Percentiles rank a stretch among this genome's conserved stretches.
Conservation (phyloP, 2,329 filamentous ascomycete genomes). For the Triangularia verruculosa region DNA sequence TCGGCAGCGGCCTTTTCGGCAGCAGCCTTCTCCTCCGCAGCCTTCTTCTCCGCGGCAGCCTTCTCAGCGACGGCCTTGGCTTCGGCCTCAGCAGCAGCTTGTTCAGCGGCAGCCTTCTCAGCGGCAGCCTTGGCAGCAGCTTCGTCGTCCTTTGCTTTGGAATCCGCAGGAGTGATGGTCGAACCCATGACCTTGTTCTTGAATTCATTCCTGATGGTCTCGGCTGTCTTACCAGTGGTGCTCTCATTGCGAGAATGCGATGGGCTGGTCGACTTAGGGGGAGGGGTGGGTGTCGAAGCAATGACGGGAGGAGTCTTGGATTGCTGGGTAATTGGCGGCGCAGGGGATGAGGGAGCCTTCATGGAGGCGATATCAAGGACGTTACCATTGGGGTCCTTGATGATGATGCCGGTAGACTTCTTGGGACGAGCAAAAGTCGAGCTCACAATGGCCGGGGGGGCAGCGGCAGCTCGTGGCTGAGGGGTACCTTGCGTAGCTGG, state of each 20-base stretch:
- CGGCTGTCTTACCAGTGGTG: conserved; percentile 66
- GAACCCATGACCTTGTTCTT: conserved; percentile 62
- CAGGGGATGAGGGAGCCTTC: conserved; percentile 57
- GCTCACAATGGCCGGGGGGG: conserved; percentile 41
- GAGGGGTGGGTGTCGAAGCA: conserved; percentile 74
- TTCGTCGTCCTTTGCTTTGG: conserved; percentile 46
- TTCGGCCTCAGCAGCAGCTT: conserved; percentile 23
- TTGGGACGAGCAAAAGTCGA: conserved; percentile 56
- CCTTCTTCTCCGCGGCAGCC: conserved; percentile 33
- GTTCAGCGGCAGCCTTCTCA: conserved; percentile 27
- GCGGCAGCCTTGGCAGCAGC: conserved; percentile 26
- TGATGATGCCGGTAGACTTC: conserved; percentile 69
- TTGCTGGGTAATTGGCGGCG: conserved; percentile 47
- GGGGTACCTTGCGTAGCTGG: conserved; percentile 59
- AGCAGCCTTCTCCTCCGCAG: conserved; percentile 33
- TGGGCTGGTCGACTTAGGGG: conserved; percentile 69
- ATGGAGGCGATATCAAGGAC: conserved; percentile 65
- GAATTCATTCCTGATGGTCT: conserved; percentile 81
- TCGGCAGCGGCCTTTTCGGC: conserved; percentile 36
- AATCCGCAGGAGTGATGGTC: conserved; percentile 29
- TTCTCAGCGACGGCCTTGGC: conserved; percentile 30
- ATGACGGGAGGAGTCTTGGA: conserved; percentile 68
- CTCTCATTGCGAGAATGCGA: conserved; percentile 71
- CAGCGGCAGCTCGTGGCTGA: conserved; percentile 60
- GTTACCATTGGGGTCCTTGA: conserved; percentile 81